These are phyloP conservation scores for Yamadazyma sp. DNA, from an alignment of 805 yeast genomes.

Conservation along the genomic window DNA sequence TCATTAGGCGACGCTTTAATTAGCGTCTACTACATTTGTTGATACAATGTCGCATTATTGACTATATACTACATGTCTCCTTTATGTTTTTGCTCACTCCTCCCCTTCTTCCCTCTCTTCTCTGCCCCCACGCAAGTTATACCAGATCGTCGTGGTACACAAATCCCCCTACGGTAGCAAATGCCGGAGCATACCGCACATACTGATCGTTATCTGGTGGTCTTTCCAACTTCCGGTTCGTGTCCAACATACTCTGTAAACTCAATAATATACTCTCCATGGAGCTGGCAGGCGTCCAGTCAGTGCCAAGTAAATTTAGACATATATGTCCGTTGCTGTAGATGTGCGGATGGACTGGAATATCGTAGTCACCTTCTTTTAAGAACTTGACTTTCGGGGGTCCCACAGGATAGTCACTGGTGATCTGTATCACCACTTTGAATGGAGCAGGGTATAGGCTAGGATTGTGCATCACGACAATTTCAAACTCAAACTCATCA, in stretches of 20 bases:
- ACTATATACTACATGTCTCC: too few relatives aligned
- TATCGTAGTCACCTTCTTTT: conserved; percentile 17
- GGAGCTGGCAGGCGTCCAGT: conserved; percentile 66
- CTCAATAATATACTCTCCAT: conserved; percentile 52
- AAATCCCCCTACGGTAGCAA: conserved; percentile 53
- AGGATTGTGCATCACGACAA: conserved; percentile 16
- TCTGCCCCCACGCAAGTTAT: too few relatives aligned
- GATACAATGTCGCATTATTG: not conserved
- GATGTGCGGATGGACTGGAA: conserved; percentile 74
- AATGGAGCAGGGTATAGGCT: conserved; percentile 18
- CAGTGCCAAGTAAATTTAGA: conserved; percentile 60
- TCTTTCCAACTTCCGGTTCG: conserved; percentile 46
- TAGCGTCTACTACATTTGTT: too few relatives aligned
- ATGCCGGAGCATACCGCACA: conserved; percentile 51
- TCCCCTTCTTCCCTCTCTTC: too few relatives aligned
- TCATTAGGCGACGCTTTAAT: too few relatives aligned
- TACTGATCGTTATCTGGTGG: conserved; percentile 60
- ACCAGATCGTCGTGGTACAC: conserved; percentile 61
- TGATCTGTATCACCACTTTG: conserved; percentile 46
- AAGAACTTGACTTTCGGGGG: conserved; percentile 57
- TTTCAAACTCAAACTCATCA: conserved; percentile 22
- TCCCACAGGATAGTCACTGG: conserved; percentile 53
- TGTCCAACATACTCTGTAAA: conserved; percentile 61
- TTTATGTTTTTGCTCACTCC: too few relatives aligned
- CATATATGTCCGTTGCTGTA: conserved; percentile 82